phyloP scores from a whole-genome alignment of 2,329 filamentous ascomycete species.

The Fusarium sp. region DNA sequence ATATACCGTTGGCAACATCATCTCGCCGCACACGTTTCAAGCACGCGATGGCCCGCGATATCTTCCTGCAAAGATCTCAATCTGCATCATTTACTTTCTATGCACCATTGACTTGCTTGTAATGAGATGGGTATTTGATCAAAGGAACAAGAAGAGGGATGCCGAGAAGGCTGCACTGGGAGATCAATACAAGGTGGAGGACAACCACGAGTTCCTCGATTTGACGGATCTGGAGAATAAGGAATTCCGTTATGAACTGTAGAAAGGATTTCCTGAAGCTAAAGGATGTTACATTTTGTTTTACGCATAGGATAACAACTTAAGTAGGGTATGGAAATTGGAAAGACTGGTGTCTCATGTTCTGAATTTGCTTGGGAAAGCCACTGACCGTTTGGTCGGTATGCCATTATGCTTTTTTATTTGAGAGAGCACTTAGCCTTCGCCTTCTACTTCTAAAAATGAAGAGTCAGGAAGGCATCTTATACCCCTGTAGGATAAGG shows the following conservation, averaged over 20 bases:
- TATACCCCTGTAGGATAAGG: too few species aligned
- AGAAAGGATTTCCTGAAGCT: neutral
- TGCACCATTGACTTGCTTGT: slow-evolving; percentile 30
- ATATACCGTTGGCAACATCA: slow-evolving; percentile 38
- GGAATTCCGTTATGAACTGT: neutral
- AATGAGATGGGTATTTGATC: slow-evolving; percentile 32
- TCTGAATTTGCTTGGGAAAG: too few species aligned
- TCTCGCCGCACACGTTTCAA: slow-evolving; percentile 37
- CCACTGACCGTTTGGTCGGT: too few species aligned
- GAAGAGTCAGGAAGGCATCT: too few species aligned
- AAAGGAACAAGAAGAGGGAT: slow-evolving; percentile 26
- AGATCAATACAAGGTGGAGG: neutral
- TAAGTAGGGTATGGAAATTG: too few species aligned
- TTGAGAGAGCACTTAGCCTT: too few species aligned
- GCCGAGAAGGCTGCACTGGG: slow-evolving; percentile 3
- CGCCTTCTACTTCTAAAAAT: too few species aligned
- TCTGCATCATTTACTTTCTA: slow-evolving; percentile 38
- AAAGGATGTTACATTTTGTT: too few species aligned
- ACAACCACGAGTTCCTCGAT: slow-evolving; percentile 37
- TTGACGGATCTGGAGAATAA: slow-evolving; percentile 25
- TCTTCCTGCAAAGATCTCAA: slow-evolving; percentile 33
- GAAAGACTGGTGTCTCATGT: too few species aligned
- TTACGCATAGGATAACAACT: too few species aligned
- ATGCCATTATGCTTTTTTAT: too few species aligned
- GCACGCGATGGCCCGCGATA: slow-evolving; percentile 31